Base-by-base conservation (phyloP, 164 flowering plant genomes). In the Vitis vinifera region DNA sequence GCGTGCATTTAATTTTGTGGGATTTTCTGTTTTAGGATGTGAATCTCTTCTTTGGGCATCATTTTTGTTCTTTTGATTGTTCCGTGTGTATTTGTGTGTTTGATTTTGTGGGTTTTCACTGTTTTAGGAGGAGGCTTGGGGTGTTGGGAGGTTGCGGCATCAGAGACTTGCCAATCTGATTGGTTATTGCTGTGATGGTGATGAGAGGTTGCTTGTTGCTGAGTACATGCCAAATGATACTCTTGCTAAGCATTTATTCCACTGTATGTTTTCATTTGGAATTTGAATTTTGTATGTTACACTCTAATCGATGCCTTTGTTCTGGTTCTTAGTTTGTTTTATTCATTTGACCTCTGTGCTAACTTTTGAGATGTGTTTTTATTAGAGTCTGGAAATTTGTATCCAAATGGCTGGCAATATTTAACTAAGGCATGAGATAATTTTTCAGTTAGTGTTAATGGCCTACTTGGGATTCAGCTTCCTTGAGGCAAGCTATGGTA, bases 211-310 rank as follows among this genome's bases (percentile, higher is more conserved):
- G 63, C 81, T 81, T 12, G 84, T 81, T 78, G 84, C 84, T 23
- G 81, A 81, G 68, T 78, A 62, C 78, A 86, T 86, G 89, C 87
- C 87, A 30, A 80, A 84, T 74, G 87, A 84, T 61, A 84, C 87
- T 72, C 83, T 86, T 67, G 84, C 89, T 13, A 84, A 80, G 79
- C 89, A 84, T 79, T 70, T 86, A 50, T 86, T 84, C 55, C 87
- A 86, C 74, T 80, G 89, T 86, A 80, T 55, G 80, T 71, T 63
- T 55, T 55, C 52, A 37, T 15, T 51, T 50, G 51, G 56, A 0
- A 51, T 8, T 47, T 3, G 29, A 16, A 13, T 16, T 47, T 63
- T 15, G 3, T 63, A 57, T 57, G 0, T n/a, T 37, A 37, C 44
- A 1, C 44, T 37, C 44, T 37, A 37, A 37, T 37, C 7, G 44